Evolutionary conservation across 441 rosid species (phyloP).

Genomic region (Capsella rubella): DNA sequence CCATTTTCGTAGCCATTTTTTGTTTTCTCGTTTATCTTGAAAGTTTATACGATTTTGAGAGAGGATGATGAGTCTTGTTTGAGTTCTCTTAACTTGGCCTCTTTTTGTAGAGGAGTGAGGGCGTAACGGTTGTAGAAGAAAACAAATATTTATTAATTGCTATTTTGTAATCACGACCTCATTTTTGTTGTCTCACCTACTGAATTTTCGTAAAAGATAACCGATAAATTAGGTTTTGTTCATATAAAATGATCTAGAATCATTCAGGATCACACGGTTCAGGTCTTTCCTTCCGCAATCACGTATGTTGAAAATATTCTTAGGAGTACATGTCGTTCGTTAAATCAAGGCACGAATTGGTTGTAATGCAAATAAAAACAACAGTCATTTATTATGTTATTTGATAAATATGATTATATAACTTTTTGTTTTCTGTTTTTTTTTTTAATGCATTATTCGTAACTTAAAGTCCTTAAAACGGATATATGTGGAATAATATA

Average conservation of each 20-base stretch:
- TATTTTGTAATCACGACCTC: slow-evolving; percentile 29
- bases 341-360: too few relatives aligned
- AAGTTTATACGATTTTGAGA: not conserved
- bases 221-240: not conserved
- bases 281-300: not conserved
- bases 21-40: not conserved
- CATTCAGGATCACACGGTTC: not conserved
- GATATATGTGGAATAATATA: too few relatives aligned
- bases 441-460: too few relatives aligned
- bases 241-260: slow-evolving; percentile 8
- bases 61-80: not conserved
- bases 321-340: too few relatives aligned
- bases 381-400: too few relatives aligned
- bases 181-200: slow-evolving; percentile 24
- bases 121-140: not conserved
- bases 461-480: too few relatives aligned
- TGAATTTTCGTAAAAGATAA: slow-evolving; percentile 20
- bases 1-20: slow-evolving; percentile 27
- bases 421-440: too few relatives aligned
- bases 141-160: slow-evolving; percentile 22
- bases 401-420: too few relatives aligned
- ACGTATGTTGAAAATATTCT: too few relatives aligned
- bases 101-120: slow-evolving; percentile 1
- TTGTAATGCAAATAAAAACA: too few relatives aligned
- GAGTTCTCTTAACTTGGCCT: not conserved